Base-by-base conservation (phyloP, 257 asterid species). In the Nicotiana noctiflora region DNA sequence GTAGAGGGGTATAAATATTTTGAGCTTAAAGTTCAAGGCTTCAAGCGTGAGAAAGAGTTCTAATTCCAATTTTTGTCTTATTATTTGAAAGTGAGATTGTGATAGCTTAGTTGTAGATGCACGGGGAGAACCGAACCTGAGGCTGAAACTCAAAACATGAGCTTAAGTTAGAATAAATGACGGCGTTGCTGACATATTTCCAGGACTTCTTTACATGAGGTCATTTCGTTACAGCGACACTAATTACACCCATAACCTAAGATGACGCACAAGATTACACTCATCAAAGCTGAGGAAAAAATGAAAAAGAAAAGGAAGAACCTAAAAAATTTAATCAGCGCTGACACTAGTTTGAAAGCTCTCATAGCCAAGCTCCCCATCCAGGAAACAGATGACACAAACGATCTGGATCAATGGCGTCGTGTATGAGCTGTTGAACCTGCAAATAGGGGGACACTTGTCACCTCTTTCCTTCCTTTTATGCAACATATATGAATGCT, bases 391-490 rank as follows among this genome's bases (percentile, higher is more conserved):
- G 90, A 79, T 95, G 90, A 90, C 96, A 91, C 89, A 95, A 78
- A 2, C 97, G 97, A 77, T 95, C 99, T 4, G 99, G 93, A 83
- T 95, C 99, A 18, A 90, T 91, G 21, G 99, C 97, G 63, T 95
- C 97, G 74, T 95, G 99, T 84, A 95, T 85, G 34, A 95, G 97
- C 84, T 93, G 99, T 87, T 95, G 99, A 87, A 95, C 99, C 99
- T 95, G 49, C 19, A 74, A 74, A 72, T 23, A 1, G 17, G 61
- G 23, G 34, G 15, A 3, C 61, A 29, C 44, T 0, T 70, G 12
- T 44, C 49, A 70, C 77, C 77, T 44, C 77, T 44, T 44, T 21
- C 5, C 23, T 14, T 72, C 46, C 23, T 13, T 15, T 0, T 5
- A 46, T 72, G 78, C 23, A 46, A 6, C 18, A n/a, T n/a, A n/a